Conservation (phyloP, 2,329 filamentous ascomycete species). For the Tolypocladium tropicale region DNA sequence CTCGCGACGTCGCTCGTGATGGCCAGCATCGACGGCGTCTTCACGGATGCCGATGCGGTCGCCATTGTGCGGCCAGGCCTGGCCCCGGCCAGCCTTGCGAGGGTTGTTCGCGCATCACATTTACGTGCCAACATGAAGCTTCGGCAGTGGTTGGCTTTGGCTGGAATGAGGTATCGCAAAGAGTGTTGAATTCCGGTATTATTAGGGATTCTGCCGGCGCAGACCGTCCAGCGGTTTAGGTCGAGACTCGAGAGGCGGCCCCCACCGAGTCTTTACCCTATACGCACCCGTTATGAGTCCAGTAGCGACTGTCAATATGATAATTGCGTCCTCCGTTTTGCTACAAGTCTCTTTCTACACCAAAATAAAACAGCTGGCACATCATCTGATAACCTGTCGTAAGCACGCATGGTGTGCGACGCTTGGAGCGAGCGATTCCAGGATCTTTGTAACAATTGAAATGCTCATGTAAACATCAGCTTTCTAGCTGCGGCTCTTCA, state of each 20-base stretch:
- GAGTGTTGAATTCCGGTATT: not conserved
- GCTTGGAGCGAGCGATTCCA: not conserved
- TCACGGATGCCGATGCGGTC: constrained; percentile 1
- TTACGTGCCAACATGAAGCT: constrained; percentile 6
- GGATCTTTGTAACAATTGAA: not conserved
- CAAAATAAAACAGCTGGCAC: not conserved
- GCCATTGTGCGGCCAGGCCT: constrained; percentile 4
- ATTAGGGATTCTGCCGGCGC: not conserved
- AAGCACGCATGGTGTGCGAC: not conserved
- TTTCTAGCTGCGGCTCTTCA: not conserved
- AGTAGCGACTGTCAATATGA: too few species aligned
- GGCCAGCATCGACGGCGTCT: constrained; percentile 6
- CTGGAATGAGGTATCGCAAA: not conserved
- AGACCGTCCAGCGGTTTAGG: not conserved
- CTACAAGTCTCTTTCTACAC: not conserved
- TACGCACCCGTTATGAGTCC: not conserved
- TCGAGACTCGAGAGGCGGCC: not conserved
- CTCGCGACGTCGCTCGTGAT: constrained; percentile 10
- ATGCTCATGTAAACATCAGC: not conserved
- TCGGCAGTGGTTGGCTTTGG: not conserved
- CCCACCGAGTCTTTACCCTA: not conserved
- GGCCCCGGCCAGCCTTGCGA: constrained; percentile 4
- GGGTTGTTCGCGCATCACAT: constrained; percentile 3
- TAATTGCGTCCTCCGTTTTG: not conserved
- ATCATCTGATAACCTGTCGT: not conserved